Percentiles rank a stretch among this genome's conserved stretches.
Evolutionary conservation across 805 yeast species (phyloP).

Genomic region (Ogataea polymorpha): DNA sequence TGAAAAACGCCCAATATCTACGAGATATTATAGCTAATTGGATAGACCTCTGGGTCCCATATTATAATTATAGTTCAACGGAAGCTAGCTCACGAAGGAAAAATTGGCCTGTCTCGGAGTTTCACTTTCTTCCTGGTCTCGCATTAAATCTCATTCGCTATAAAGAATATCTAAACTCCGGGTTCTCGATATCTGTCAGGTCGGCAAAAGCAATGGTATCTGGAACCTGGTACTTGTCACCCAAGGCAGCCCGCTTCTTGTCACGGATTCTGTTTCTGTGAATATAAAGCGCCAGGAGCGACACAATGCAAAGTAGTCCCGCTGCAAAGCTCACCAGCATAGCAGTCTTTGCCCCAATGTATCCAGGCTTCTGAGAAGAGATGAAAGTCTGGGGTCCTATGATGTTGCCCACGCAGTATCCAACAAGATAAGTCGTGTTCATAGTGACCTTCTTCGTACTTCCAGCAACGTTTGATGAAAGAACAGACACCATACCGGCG

Average conservation of each 20-base stretch:
- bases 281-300: constrained; percentile 7
- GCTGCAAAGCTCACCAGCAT: constrained; percentile 15
- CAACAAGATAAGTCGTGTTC: constrained; percentile 52
- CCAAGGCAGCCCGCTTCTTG: constrained; percentile 6
- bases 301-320: constrained; percentile 4
- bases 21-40: constrained; percentile 11
- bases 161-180: constrained; percentile 1
- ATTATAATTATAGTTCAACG: too few species aligned
- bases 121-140: too few species aligned
- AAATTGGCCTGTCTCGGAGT: too few species aligned
- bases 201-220: constrained; percentile 17
- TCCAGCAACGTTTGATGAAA: constrained; percentile 53
- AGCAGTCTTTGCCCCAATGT: constrained; percentile 31
- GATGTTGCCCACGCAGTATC: constrained; percentile 52
- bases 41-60: too few species aligned
- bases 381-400: constrained; percentile 63
- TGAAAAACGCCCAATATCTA: constrained; percentile 35
- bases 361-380: constrained; percentile 43
- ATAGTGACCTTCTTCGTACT: constrained; percentile 53
- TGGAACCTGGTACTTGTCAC: constrained; percentile 11
- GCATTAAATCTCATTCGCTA: too few species aligned
- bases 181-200: constrained; percentile 14
- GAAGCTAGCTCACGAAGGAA: too few species aligned
- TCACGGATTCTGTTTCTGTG: not conserved
- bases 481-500: constrained; percentile 24